Evolutionary conservation across 805 yeast genomes (phyloP).

Genomic region (Vanderwaltozyma tropicalis): DNA sequence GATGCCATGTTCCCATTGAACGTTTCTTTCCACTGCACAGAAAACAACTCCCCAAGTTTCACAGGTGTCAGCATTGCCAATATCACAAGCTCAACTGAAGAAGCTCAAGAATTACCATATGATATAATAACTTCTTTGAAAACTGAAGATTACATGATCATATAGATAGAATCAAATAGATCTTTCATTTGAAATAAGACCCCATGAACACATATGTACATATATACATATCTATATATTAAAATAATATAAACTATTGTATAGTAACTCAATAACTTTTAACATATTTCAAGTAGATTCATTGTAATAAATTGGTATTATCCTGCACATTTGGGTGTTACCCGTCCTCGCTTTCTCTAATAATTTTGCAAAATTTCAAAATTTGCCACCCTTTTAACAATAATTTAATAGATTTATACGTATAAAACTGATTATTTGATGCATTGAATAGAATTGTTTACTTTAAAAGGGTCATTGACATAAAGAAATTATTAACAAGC

Average conservation of each 20-base stretch:
- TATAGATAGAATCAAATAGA: conserved; percentile 26
- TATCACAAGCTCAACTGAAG: conserved; percentile 40
- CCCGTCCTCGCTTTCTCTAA: not conserved
- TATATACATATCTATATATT: no score
- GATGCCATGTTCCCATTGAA: conserved; percentile 85
- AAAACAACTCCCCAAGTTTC: conserved; percentile 34
- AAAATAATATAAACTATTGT: no score
- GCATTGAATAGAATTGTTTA: not conserved
- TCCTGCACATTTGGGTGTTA: no score
- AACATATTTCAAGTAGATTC: no score
- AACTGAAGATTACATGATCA: conserved; percentile 51
- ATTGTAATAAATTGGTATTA: no score
- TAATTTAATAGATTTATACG: no score
- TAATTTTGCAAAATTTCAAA: no score
- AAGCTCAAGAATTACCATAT: conserved; percentile 54
- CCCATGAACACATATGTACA: no score
- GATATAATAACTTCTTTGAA: conserved; percentile 49
- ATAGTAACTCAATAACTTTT: no score
- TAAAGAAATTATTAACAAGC: not conserved
- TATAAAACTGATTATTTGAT: no score
- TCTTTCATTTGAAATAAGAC: no score
- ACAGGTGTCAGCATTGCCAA: conserved; percentile 58
- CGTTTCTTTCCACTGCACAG: conserved; percentile 46
- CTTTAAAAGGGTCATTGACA: no score
- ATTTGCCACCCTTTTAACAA: not conserved